Percentiles rank a stretch among this genome's conserved stretches.
These are phyloP conservation scores for Kuraishia molischiana DNA, from an alignment of 805 yeast genomes.

Conservation along the genomic window DNA sequence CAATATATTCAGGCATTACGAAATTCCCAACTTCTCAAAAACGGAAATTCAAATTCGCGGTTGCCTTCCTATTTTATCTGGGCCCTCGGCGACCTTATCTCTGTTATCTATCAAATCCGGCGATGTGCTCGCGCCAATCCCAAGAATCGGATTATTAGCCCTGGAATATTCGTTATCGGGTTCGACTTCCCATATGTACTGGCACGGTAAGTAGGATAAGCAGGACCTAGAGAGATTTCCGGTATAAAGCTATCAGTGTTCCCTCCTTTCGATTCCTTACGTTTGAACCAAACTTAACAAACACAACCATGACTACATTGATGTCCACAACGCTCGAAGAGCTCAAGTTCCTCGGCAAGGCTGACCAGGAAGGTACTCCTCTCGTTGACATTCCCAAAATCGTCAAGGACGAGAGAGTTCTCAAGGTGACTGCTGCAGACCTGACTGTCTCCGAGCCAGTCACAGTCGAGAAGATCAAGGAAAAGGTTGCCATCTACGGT, in stretches of 20 bases:
- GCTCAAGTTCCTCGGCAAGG: neutral
- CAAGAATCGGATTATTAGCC: neutral
- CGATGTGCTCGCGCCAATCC: neutral
- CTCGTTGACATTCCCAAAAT: neutral
- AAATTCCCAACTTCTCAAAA: neutral
- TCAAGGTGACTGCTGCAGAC: conserved; percentile 1
- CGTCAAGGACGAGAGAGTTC: neutral
- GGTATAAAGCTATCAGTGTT: neutral
- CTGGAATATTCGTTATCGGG: neutral
- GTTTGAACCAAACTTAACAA: neutral
- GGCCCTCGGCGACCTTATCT: neutral
- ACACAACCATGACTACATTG: neutral
- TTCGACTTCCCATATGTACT: neutral
- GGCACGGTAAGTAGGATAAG: neutral
- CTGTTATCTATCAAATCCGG: neutral
- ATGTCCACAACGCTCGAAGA: neutral
- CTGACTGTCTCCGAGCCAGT: conserved; percentile 3
- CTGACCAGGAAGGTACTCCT: neutral
- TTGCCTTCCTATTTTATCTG: neutral
- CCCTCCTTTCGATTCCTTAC: neutral
- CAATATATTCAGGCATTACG: no score
- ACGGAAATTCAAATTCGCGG: neutral
- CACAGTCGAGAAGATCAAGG: conserved; percentile 3
- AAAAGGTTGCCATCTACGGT: conserved; percentile 14
- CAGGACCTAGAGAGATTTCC: neutral